These are phyloP conservation scores for Pharus latifolius DNA, from an alignment of 176 grass and related monocot species.

Conservation along the genomic window DNA sequence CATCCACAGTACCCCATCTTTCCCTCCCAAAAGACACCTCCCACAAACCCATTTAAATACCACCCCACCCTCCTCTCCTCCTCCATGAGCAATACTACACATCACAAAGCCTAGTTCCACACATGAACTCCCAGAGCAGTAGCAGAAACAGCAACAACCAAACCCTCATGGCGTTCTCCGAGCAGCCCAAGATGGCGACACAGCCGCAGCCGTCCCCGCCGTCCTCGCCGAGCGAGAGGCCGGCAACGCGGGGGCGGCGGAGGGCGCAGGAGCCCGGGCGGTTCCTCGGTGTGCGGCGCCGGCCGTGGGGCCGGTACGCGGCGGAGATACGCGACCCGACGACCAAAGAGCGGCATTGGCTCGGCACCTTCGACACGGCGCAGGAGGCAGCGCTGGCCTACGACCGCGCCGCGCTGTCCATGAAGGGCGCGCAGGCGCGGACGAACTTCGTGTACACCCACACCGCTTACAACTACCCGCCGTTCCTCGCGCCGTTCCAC, in stretches of 20 bases:
- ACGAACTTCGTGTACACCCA: conserved; percentile 91
- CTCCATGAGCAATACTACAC: conserved; percentile 19
- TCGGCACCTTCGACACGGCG: conserved; percentile 96
- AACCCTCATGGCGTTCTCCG: conserved; percentile 46
- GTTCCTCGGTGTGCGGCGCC: conserved; percentile 84
- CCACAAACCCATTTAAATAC: conserved; percentile 48
- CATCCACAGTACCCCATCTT: conserved; percentile 26
- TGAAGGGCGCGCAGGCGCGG: conserved; percentile 95
- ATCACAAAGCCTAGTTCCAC: conserved; percentile 1
- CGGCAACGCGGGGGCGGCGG: conserved; percentile 18
- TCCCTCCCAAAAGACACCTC: conserved; percentile 22
- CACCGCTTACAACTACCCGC: conserved; percentile 53
- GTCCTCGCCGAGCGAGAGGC: conserved; percentile 39
- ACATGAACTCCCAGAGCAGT: conserved; percentile 24
- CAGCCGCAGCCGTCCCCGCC: conserved; percentile 28
- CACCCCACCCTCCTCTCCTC: conserved; percentile 22
- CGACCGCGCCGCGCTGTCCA: conserved; percentile 89
- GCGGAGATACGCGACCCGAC: conserved; percentile 96
- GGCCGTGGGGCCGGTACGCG: conserved; percentile 92
- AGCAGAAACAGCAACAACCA: not conserved
- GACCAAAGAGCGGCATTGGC: conserved; percentile 96
- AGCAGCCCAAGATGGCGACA: conserved; percentile 24
- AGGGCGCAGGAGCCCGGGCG: conserved; percentile 66
- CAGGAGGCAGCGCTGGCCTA: conserved; percentile 98
- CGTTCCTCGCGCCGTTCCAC: conserved; percentile 70